phyloP scores from a whole-genome alignment of 129 eudicot species.

The Flaveria linearis region DNA sequence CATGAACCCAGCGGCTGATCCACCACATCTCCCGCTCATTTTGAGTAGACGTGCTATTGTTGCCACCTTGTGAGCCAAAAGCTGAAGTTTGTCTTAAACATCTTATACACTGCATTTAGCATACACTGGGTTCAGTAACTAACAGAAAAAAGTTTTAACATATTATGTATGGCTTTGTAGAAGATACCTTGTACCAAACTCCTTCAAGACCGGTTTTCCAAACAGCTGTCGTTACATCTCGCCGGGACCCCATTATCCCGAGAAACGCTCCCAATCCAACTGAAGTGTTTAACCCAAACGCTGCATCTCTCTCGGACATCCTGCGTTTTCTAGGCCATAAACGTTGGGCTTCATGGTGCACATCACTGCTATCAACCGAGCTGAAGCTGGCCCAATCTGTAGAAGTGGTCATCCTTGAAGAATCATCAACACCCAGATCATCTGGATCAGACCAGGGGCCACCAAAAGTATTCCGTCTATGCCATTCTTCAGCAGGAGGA shows the following conservation, averaged over 20 bases:
- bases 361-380: conserved; percentile 47
- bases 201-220: conserved; percentile 99
- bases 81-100: conserved; percentile 96
- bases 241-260: conserved; percentile 97
- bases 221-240: conserved; percentile 93
- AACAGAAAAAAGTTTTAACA: not conserved
- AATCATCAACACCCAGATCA: conserved; percentile 67
- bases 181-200: conserved; percentile 89
- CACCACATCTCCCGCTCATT: conserved; percentile 81
- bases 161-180: not conserved
- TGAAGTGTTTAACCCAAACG: conserved; percentile 89
- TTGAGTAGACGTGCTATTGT: conserved; percentile 45
- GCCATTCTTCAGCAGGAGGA: conserved; percentile 99
- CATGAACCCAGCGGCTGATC: conserved; percentile 95
- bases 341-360: conserved; percentile 60
- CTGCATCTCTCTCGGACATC: conserved; percentile 97
- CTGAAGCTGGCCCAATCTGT: conserved; percentile 49
- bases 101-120: conserved; percentile 80
- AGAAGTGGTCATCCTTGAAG: conserved; percentile 47
- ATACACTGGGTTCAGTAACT: conserved; percentile 12
- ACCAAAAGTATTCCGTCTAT: conserved; percentile 84
- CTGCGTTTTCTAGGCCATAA: conserved; percentile 97
- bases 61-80: conserved; percentile 63
- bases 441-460: conserved; percentile 99
- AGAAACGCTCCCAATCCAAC: conserved; percentile 93